Evolutionary conservation across 2,329 filamentous ascomycete species (phyloP).

Genomic region (Neopestalotiopsis rosae): DNA sequence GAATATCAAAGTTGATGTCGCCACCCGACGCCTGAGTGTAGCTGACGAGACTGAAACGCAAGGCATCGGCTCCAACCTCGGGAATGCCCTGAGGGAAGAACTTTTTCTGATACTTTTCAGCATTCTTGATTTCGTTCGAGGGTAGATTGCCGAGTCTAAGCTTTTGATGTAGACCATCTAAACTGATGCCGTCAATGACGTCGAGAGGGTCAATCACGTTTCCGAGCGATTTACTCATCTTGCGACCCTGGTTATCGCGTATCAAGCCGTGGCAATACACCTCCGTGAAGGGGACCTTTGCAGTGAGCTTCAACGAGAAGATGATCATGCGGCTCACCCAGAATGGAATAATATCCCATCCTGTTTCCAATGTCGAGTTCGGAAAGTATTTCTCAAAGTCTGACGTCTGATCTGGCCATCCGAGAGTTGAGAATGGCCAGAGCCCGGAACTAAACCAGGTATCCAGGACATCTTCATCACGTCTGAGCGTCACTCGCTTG

Average conservation of each 20-base stretch:
- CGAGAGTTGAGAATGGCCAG: conserved; percentile 93
- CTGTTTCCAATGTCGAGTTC: conserved; percentile 87
- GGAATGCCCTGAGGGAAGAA: conserved; percentile 93
- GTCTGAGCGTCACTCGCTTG: background rate
- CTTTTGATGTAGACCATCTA: conserved; percentile 82
- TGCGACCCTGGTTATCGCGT: conserved; percentile 89
- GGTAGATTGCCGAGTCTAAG: conserved; percentile 82
- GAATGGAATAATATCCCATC: conserved; percentile 94
- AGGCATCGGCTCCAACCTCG: conserved; percentile 87
- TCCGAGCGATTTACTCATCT: conserved; percentile 96
- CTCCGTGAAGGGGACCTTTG: conserved; percentile 88
- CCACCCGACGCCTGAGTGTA: background rate
- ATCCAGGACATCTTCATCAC: conserved; percentile 81
- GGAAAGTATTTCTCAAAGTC: conserved; percentile 77
- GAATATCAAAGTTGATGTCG: conserved; percentile 14
- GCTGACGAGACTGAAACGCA: conserved; percentile 40
- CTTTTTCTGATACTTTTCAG: conserved; percentile 91
- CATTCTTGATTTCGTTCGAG: conserved; percentile 80
- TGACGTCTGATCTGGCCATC: conserved; percentile 81
- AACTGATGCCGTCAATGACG: conserved; percentile 84
- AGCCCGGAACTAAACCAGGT: conserved; percentile 95
- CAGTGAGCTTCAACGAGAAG: conserved; percentile 88
- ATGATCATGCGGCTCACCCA: conserved; percentile 96
- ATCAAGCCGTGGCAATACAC: conserved; percentile 95
- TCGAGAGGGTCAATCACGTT: conserved; percentile 96